These are phyloP conservation scores for Epichloe bromicola DNA, from an alignment of 2,329 filamentous ascomycete species.

Conservation along the genomic window DNA sequence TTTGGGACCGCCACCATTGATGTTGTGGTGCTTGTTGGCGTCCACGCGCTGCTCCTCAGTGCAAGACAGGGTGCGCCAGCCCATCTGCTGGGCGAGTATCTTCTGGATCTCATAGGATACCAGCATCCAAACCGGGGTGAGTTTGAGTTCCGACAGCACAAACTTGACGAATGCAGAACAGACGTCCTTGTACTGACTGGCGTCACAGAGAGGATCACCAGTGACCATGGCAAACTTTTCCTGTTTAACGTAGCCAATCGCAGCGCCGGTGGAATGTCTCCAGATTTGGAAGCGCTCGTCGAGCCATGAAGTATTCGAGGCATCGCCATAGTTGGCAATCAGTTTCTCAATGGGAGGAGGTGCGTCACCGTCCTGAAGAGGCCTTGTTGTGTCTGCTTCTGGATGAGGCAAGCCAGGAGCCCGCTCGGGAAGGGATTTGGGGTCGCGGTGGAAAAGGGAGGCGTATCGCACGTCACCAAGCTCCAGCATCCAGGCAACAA, in stretches of 20 bases:
- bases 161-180: slow-evolving; percentile 63
- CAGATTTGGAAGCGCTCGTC: slow-evolving; percentile 82
- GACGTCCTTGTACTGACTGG: slow-evolving; percentile 60
- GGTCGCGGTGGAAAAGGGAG: slow-evolving; percentile 77
- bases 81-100: slow-evolving; percentile 64
- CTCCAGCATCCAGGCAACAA: slow-evolving; percentile 74
- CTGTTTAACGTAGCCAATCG: slow-evolving; percentile 68
- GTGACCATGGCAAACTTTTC: slow-evolving; percentile 71
- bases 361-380: slow-evolving; percentile 37
- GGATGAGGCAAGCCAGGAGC: slow-evolving; percentile 63
- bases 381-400: slow-evolving; percentile 61
- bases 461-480: slow-evolving; percentile 83
- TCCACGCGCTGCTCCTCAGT: slow-evolving; percentile 82
- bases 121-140: slow-evolving; percentile 82
- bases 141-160: slow-evolving; percentile 52
- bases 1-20: slow-evolving; percentile 51
- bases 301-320: slow-evolving; percentile 86
- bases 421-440: slow-evolving; percentile 67
- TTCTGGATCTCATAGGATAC: slow-evolving; percentile 69
- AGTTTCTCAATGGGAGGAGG: slow-evolving; percentile 72
- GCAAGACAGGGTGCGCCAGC: slow-evolving; percentile 81
- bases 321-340: slow-evolving; percentile 90
- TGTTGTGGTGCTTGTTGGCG: slow-evolving; percentile 54
- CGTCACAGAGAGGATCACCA: slow-evolving; percentile 76
- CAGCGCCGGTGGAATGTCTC: slow-evolving; percentile 75